A percentile compares a stretch with the other conserved stretches of the same genome.
Evolutionary conservation across 306 rosid genomes (phyloP).

Genomic region (Sophora flavescens): DNA sequence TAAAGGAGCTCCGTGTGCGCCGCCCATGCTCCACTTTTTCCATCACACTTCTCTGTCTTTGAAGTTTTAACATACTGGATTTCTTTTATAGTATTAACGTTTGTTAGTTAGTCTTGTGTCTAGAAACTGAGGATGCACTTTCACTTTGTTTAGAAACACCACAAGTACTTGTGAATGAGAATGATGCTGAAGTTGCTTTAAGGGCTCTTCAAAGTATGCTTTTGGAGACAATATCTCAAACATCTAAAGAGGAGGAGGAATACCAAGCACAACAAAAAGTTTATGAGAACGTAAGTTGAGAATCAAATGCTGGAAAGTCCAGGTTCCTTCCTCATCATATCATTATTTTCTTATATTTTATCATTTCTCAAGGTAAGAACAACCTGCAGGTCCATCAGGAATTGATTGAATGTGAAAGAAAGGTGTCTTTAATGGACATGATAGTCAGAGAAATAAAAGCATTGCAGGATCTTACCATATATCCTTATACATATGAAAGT

Average conservation of each 20-base stretch:
- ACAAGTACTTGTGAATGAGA: constrained; percentile 41
- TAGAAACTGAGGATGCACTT: constrained; percentile 40
- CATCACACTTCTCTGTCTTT: not conserved
- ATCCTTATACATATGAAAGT: constrained; percentile 61
- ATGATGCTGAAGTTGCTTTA: constrained; percentile 51
- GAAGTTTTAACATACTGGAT: constrained; percentile 12
- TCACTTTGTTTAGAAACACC: constrained; percentile 51
- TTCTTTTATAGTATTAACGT: constrained; percentile 7
- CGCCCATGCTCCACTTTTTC: not conserved
- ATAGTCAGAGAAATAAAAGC: constrained; percentile 55
- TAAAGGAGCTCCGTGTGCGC: not conserved
- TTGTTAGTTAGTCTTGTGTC: not conserved
- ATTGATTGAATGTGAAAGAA: constrained; percentile 59
- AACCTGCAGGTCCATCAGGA: constrained; percentile 68
- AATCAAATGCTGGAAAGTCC: constrained; percentile 20
- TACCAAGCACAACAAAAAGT: constrained; percentile 54
- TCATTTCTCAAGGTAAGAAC: constrained; percentile 28
- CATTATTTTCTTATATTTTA: constrained; percentile 24
- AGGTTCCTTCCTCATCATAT: constrained; percentile 24
- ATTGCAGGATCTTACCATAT: constrained; percentile 63
- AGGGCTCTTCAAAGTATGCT: constrained; percentile 60
- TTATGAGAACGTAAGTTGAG: constrained; percentile 60
- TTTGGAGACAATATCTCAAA: constrained; percentile 52
- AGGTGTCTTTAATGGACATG: constrained; percentile 62
- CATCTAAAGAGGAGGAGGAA: constrained; percentile 62